Evolutionary conservation across 257 asterid species (phyloP).

Genomic region (Lycium barbarum): DNA sequence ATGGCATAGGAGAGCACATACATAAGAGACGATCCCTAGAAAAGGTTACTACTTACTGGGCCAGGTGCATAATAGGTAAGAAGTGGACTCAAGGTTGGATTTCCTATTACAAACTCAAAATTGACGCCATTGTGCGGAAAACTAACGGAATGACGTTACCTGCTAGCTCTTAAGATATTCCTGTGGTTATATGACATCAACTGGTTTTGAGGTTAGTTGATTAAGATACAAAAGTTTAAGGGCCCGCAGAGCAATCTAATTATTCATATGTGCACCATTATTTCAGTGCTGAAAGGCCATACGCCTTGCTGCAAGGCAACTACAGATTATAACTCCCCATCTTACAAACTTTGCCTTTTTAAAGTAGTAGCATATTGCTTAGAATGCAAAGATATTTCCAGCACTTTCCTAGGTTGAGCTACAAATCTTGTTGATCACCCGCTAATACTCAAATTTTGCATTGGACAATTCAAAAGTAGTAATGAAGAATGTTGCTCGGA

Average conservation of each 20-base stretch:
- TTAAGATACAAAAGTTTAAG: background rate
- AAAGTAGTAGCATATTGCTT: conserved; percentile 11
- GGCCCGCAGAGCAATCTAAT: conserved; percentile 3
- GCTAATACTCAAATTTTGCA: conserved; percentile 16
- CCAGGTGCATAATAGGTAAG: background rate
- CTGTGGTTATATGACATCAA: conserved; percentile 13
- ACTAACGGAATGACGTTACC: background rate
- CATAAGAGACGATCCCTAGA: background rate
- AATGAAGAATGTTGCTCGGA: too few species aligned
- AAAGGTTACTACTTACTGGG: background rate
- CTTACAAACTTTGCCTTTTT: background rate
- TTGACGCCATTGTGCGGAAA: background rate
- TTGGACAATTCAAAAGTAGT: background rate
- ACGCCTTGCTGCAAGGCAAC: background rate
- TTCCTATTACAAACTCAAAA: conserved; percentile 5
- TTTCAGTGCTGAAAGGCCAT: background rate
- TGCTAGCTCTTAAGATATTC: background rate
- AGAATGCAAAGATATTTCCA: background rate
- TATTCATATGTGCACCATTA: background rate
- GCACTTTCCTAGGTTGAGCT: background rate
- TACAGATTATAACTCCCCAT: background rate
- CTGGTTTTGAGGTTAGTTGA: background rate
- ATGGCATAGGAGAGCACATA: background rate
- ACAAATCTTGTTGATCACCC: background rate
- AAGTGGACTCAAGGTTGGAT: background rate